These are phyloP conservation scores for Lactifluus piperatus DNA, from an alignment of 768 basidiomycete species.

Conservation along the genomic window DNA sequence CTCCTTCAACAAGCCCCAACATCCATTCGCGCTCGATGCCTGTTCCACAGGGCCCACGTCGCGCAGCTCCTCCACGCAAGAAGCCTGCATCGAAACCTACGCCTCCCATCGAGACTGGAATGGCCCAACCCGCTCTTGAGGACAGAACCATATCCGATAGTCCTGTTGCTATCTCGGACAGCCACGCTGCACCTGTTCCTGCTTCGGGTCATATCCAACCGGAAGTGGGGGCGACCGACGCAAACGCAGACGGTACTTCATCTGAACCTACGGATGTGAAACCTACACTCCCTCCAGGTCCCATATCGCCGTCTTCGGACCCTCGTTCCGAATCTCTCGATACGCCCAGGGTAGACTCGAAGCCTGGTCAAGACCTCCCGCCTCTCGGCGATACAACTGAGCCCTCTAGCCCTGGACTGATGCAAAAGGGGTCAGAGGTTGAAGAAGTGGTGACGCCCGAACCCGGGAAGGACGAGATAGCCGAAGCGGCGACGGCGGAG, in stretches of 20 bases:
- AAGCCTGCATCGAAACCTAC: conserved; percentile 14
- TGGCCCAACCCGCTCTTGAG: not conserved
- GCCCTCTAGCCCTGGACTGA: not conserved
- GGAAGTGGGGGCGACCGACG: not conserved
- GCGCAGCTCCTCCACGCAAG: conserved; percentile 30
- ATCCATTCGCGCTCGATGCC: conserved; percentile 24
- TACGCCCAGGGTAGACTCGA: not conserved
- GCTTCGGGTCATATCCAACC: not conserved
- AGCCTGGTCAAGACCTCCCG: not conserved
- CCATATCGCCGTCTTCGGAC: not conserved
- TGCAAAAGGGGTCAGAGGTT: not conserved
- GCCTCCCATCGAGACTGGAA: not conserved
- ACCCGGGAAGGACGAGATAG: conserved; percentile 1
- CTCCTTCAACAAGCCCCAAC: conserved; percentile 3
- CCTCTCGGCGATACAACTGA: not conserved
- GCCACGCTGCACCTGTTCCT: not conserved
- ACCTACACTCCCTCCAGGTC: not conserved
- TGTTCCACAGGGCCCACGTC: conserved; percentile 30
- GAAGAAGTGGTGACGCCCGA: not conserved
- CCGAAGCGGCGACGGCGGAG: conserved; percentile 17
- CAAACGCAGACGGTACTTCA: not conserved
- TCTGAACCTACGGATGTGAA: not conserved
- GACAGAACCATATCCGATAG: not conserved
- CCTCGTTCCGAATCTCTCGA: conserved; percentile 3
- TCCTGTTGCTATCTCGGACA: not conserved